A percentile compares a stretch with the other conserved stretches of the same genome.
Conservation (phyloP, 2,329 filamentous ascomycete species). For the Botrytis paeoniae region DNA sequence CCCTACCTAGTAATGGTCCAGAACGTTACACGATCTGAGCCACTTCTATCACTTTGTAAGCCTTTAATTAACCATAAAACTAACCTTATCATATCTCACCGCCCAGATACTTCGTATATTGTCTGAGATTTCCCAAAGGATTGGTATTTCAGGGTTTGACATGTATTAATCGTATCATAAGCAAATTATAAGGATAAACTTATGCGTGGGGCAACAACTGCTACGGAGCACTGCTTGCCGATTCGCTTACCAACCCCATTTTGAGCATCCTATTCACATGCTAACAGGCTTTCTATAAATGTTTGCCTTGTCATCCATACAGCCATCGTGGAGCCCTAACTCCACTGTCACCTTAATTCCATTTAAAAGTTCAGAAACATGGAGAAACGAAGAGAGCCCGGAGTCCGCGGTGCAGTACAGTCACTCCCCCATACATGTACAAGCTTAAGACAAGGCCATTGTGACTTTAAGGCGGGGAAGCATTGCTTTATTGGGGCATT, state of each 20-base stretch:
- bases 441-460: not conserved
- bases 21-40: not conserved
- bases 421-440: not conserved
- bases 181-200: not conserved
- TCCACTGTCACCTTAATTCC: not conserved
- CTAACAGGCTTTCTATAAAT: not conserved
- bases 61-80: not conserved
- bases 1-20: not conserved
- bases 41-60: not conserved
- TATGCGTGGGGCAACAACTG: not conserved
- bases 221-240: not conserved
- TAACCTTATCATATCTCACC: not conserved
- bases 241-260: not conserved
- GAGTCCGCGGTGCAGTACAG: not conserved
- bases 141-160: too few species aligned
- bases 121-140: not conserved
- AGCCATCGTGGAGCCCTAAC: not conserved
- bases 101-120: not conserved
- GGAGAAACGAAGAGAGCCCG: not conserved
- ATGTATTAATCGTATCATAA: not conserved
- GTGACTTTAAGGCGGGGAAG: not conserved
- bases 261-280: not conserved
- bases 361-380: not conserved
- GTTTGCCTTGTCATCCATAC: not conserved
- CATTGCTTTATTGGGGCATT: not conserved